Percentiles rank a stretch among this genome's conserved stretches.
Evolutionary conservation across 495 filamentous ascomycete species (phyloP).

Genomic region (Parmelia sp.): DNA sequence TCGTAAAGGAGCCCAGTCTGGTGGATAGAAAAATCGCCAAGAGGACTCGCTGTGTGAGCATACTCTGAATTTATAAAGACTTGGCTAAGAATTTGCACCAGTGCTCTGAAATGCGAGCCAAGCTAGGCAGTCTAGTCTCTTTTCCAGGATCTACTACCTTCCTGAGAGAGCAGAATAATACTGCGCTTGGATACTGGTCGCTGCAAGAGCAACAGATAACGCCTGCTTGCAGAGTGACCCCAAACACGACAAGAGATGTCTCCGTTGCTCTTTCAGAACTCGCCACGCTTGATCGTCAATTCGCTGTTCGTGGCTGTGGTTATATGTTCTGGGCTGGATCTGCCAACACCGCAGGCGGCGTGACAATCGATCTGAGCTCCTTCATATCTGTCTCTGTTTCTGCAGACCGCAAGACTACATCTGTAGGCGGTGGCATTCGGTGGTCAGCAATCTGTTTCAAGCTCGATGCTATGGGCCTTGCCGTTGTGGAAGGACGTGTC

Average conservation of each 20-base stretch:
- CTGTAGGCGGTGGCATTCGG: constrained; percentile 15
- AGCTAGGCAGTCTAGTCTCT: constrained; percentile 4
- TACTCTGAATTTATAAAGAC: neutral
- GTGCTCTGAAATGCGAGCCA: constrained; percentile 1
- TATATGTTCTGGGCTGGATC: constrained; percentile 27
- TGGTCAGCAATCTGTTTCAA: constrained; percentile 19
- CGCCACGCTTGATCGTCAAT: constrained; percentile 14
- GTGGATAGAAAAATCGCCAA: neutral
- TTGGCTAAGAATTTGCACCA: neutral
- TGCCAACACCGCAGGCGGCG: constrained; percentile 30
- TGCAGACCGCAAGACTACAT: constrained; percentile 11
- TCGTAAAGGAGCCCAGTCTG: neutral
- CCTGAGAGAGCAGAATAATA: constrained; percentile 11
- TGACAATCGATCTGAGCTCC: constrained; percentile 30
- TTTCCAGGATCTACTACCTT: constrained; percentile 10
- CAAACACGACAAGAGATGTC: constrained; percentile 14
- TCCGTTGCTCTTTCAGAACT: constrained; percentile 11
- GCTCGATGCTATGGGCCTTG: constrained; percentile 40
- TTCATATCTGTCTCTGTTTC: constrained; percentile 22
- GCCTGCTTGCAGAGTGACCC: constrained; percentile 12
- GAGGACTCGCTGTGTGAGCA: neutral
- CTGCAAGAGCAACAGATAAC: neutral
- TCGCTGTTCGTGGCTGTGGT: constrained; percentile 35
- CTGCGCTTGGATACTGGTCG: constrained; percentile 8
- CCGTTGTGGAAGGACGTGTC: constrained; percentile 37